phyloP scores from a whole-genome alignment of 441 rosid genomes.

The Metrosideros polymorpha region DNA sequence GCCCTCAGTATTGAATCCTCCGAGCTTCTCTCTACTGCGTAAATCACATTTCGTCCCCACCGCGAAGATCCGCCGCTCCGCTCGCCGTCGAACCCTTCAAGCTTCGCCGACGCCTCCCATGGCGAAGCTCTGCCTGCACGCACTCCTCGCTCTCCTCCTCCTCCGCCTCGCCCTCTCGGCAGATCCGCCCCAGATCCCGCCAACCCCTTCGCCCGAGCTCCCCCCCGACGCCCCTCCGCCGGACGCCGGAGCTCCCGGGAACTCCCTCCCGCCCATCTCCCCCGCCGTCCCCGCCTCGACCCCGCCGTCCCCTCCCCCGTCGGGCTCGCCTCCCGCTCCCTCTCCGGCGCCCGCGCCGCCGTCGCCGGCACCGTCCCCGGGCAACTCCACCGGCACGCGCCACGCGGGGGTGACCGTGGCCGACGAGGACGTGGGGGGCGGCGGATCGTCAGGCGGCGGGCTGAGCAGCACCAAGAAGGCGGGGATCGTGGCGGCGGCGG shows the following conservation, averaged over 20 bases:
- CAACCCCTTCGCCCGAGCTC: neutral
- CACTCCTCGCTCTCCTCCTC: neutral
- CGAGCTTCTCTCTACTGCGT: neutral
- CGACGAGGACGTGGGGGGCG: neutral
- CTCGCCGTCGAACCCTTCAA: neutral
- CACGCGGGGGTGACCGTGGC: neutral
- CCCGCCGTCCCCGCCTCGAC: neutral
- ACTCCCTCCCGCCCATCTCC: neutral
- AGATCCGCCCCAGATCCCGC: neutral
- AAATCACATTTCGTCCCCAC: neutral
- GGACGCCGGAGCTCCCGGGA: neutral
- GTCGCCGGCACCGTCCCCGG: neutral
- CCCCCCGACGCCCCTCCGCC: neutral
- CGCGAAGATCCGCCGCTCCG: neutral
- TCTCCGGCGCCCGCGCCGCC: neutral
- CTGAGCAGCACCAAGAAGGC: slow-evolving; percentile 9
- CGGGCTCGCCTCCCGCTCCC: neutral
- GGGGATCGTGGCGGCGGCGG: slow-evolving; percentile 3
- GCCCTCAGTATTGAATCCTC: neutral
- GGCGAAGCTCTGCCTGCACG: neutral
- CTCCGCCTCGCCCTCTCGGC: neutral
- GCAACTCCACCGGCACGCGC: neutral
- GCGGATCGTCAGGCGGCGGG: neutral
- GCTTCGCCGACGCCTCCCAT: neutral
- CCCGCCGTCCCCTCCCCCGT: slow-evolving; percentile 1